phyloP scores from a whole-genome alignment of 495 filamentous ascomycete species.

The Trichoderma virens region DNA sequence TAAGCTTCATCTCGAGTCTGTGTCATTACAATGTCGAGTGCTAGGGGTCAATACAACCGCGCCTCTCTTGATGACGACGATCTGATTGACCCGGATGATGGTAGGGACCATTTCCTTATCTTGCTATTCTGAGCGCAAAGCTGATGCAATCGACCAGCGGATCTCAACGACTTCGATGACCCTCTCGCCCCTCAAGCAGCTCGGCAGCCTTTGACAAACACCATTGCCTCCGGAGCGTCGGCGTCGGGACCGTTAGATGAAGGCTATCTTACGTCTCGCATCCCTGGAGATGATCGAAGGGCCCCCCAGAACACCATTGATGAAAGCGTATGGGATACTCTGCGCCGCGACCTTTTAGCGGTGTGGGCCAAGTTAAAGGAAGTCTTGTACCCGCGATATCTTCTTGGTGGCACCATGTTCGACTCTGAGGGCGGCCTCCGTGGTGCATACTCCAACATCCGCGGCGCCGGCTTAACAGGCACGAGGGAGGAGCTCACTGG shows the following conservation, averaged over 20 bases:
- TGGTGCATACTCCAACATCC: conserved; percentile 44
- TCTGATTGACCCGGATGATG: conserved; percentile 92
- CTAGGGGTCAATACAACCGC: conserved; percentile 52
- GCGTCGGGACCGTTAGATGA: conserved; percentile 45
- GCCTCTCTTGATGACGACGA: conserved; percentile 76
- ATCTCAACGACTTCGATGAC: conserved; percentile 89
- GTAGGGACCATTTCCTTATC: conserved; percentile 33
- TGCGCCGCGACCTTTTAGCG: conserved; percentile 81
- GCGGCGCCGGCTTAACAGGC: conserved; percentile 39
- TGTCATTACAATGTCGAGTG: not conserved
- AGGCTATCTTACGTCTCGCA: conserved; percentile 74
- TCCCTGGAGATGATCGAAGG: conserved; percentile 90
- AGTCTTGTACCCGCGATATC: conserved; percentile 94
- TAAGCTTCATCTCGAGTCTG: not conserved
- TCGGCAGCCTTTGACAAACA: conserved; percentile 70
- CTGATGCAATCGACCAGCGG: conserved; percentile 39
- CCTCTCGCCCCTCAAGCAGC: conserved; percentile 57
- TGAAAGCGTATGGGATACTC: conserved; percentile 91
- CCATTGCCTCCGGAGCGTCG: conserved; percentile 50
- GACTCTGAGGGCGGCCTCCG: conserved; percentile 47
- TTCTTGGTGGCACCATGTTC: conserved; percentile 72
- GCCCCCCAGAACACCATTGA: conserved; percentile 92
- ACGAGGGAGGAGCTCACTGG: conserved; percentile 57
- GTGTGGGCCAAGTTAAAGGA: conserved; percentile 98
- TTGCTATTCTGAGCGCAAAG: not conserved